Percentiles rank a stretch among this genome's conserved stretches.
These are phyloP conservation scores for Neofusicoccum kwambonambiense DNA, from an alignment of 2,329 filamentous ascomycete species.

Conservation along the genomic window DNA sequence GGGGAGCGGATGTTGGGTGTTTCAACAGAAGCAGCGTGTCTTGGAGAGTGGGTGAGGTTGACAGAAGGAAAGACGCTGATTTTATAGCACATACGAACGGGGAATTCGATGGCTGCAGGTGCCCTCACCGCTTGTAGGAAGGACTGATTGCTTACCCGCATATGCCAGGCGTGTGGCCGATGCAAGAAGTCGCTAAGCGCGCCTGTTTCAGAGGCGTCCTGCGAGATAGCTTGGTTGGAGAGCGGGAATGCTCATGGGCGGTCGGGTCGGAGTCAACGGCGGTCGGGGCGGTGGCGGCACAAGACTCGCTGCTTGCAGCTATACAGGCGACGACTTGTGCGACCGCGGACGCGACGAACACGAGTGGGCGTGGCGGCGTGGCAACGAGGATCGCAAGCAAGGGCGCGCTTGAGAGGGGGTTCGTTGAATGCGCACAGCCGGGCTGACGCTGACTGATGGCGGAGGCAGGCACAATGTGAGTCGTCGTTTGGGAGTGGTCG, in stretches of 20 bases:
- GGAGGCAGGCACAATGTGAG: neutral
- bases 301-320: neutral
- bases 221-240: neutral
- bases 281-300: neutral
- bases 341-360: neutral
- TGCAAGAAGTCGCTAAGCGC: neutral
- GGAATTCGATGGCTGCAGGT: neutral
- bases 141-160: too few species aligned
- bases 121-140: neutral
- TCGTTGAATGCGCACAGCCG: neutral
- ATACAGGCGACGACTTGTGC: neutral
- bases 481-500: neutral
- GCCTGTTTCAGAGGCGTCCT: neutral
- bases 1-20: too few species aligned
- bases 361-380: neutral
- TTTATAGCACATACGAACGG: neutral
- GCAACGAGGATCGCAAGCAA: neutral
- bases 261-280: neutral
- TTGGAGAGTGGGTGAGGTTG: too few species aligned
- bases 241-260: neutral
- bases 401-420: neutral
- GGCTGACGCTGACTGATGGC: neutral
- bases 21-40: too few species aligned
- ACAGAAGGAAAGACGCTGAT: neutral
- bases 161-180: too few species aligned